Base-by-base conservation (phyloP, 75 land plant genomes). In the Pinus tabuliformis region DNA sequence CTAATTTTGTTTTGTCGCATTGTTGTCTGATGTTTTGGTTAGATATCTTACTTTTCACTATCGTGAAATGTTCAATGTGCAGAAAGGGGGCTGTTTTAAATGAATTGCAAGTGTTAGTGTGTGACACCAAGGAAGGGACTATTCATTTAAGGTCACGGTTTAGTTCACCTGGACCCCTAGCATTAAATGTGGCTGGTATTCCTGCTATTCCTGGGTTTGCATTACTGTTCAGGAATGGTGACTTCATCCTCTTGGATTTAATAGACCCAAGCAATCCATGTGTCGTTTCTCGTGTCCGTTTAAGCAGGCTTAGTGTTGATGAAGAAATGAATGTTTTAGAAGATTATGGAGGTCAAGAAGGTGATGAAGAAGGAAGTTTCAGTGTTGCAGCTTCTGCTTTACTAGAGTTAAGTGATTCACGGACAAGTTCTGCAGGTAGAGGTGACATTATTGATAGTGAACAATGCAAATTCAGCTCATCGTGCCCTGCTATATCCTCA, bases 331-430 rank as follows among this genome's bases (percentile, higher is more conserved):
- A 74, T 70, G 72, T 58, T 81, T 28, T 58, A 72, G 84, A 88
- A 68, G 86, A 85, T 11, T 85, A 28, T 57, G 80, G 78, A 78
- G 73, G 74, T 75, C 75, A 75, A 56, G 89, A 85, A 77, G 81
- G 68, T 68, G 94, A 89, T 87, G 98, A 93, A 71, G 98, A 93
- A 79, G 86, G 87, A 4, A 83, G 87, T 13, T 90, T 82, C 73
- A 89, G 86, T 86, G 90, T 91, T 71, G 98, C 96, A 74, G 99
- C 90, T 36, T 83, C 89, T 86, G 96, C 99, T 56, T 80, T 96
- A 39, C 85, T 96, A 26, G 85, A 93, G 77, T 86, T 95, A 71
- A 73, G 84, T n/a, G 89, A 83, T 75, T 77, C 75, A 75, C 74
- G 76, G 42, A 59, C 42, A 30, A 82, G 54, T 36, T 63, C 72